Evolutionary conservation across 805 yeast species (phyloP).

Genomic region (Hanseniaspora guilliermondii): DNA sequence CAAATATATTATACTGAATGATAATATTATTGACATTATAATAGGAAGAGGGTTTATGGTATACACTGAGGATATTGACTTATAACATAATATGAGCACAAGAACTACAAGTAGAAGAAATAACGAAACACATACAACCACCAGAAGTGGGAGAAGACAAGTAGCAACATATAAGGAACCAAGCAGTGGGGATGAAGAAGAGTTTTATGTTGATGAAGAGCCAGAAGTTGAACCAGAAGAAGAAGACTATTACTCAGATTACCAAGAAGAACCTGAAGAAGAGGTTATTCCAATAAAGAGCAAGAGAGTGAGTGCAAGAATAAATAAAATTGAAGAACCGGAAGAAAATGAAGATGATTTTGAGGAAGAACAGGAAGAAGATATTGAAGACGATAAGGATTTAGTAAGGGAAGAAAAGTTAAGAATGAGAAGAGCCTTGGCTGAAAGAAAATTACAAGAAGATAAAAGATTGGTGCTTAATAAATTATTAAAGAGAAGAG

Average conservation of each 20-base stretch:
- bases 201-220: conserved; percentile 17
- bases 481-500: conserved; percentile 71
- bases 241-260: conserved; percentile 12
- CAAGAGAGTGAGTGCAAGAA: neutral
- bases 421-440: conserved; percentile 72
- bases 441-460: conserved; percentile 72
- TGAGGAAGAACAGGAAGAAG: neutral
- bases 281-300: conserved; percentile 2
- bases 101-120: neutral
- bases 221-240: conserved; percentile 19
- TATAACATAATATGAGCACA: neutral
- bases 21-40: no score
- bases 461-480: conserved; percentile 88
- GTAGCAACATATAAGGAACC: conserved; percentile 7
- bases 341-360: neutral
- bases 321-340: neutral
- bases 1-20: no score
- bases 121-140: neutral
- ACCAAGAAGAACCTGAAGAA: conserved; percentile 10
- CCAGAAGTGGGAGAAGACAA: neutral
- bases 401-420: conserved; percentile 64
- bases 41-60: no score
- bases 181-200: conserved; percentile 9
- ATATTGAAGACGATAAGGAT: conserved; percentile 14
- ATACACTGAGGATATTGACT: no score